Base-by-base conservation (phyloP, 2,329 filamentous ascomycete species). In the Pseudogymnoascus sp. region DNA sequence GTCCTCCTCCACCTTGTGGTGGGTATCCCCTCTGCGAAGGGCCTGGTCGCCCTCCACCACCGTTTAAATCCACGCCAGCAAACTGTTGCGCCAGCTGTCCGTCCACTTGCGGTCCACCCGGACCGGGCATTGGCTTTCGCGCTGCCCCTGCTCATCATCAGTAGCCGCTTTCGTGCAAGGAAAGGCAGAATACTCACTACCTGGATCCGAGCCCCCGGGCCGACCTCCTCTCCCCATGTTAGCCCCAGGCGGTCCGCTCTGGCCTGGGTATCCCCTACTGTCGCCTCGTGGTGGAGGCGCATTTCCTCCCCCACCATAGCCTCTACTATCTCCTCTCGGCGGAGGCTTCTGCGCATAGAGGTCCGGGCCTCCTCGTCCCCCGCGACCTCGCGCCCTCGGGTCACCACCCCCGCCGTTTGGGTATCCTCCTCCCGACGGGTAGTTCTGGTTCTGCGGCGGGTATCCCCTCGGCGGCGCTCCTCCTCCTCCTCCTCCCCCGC, bases 31-130 rank as follows among this genome's bases (percentile, higher is more conserved):
- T 66, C 16, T 63, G 63, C 43, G 66, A 66, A 33, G 65, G 63
- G n/a, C 63, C 67, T 60, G 65, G 67, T 26, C 68, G 68, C 64
- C 71, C 63, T n/a, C 66, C 69, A 10, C 68, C 66, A 45, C 66
- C 69, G 64, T 71, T 67, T 64, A 66, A 65, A 63, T 69, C 66
- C 38, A 61, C 29, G 21, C 38, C 38, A 6, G 29, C 23, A 23
- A 45, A 45, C 33, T 61, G 60, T 31, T 61, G 60, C 16, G 35
- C 29, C 39, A 69, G 66, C 65, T 70, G 69, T 19, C 43, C 43
- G 14, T 39, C 55, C 7, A 21, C 55, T 59, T 23, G 19, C 26
- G 31, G 26, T n/a, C 21, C 31, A n/a, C 37, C 31, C 2, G 31
- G 55, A 6, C 55, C 37, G n/a, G 55, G 12, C 55, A 39, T 35